phyloP scores from a whole-genome alignment of 495 filamentous ascomycete genomes.

The Bacidia rubella region DNA sequence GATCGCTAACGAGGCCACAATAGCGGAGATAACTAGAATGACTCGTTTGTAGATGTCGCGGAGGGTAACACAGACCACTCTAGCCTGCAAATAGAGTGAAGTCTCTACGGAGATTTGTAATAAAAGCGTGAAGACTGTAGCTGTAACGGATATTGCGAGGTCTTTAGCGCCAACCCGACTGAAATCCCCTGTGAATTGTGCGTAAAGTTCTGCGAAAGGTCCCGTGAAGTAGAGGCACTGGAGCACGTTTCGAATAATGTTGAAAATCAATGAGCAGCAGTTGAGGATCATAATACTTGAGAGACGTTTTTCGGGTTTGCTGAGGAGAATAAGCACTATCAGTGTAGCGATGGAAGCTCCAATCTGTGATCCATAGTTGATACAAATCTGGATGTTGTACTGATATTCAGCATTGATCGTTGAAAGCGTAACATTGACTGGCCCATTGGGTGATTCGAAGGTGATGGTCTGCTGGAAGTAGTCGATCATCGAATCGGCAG shows the following conservation, averaged over 20 bases:
- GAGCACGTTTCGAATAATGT: conserved; percentile 47
- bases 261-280: conserved; percentile 41
- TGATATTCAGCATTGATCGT: conserved; percentile 34
- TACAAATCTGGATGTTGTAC: conserved; percentile 40
- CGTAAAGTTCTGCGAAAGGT: conserved; percentile 44
- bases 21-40: conserved; percentile 35
- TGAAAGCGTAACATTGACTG: conserved; percentile 35
- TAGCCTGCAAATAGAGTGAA: conserved; percentile 62
- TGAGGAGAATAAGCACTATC: conserved; percentile 49
- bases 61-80: conserved; percentile 43
- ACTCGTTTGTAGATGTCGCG: conserved; percentile 26
- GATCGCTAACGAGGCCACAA: conserved; percentile 42
- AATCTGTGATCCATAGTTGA: conserved; percentile 61
- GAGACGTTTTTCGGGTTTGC: conserved; percentile 44
- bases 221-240: conserved; percentile 44
- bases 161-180: conserved; percentile 33
- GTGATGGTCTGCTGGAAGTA: conserved; percentile 45
- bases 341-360: conserved; percentile 60
- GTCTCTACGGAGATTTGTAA: conserved; percentile 46
- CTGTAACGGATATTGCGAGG: conserved; percentile 38
- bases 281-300: conserved; percentile 54
- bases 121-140: conserved; percentile 40
- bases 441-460: conserved; percentile 36
- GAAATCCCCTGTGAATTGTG: conserved; percentile 43
- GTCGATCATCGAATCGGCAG: conserved; percentile 29